Conservation (phyloP, 2,329 filamentous ascomycete species). For the Ophiognomonia clavigignenti-juglandacearum region DNA sequence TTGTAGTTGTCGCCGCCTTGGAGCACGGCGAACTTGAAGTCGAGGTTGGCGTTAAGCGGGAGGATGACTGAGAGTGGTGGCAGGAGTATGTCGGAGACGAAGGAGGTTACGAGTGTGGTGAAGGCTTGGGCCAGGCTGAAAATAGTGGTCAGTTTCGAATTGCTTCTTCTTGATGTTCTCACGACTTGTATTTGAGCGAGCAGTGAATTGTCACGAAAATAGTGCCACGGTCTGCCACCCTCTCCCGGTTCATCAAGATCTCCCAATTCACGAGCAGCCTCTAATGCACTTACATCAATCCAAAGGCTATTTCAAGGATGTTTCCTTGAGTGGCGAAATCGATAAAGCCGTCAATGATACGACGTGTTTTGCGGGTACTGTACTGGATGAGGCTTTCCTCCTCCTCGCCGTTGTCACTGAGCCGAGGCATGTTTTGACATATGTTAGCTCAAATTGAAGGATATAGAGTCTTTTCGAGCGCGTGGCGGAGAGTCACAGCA, state of each 20-base stretch:
- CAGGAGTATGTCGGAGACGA: slow-evolving; percentile 66
- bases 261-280: not conserved
- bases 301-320: slow-evolving; percentile 70
- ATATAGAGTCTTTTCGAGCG: too few relatives aligned
- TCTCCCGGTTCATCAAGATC: too few relatives aligned
- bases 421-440: slow-evolving; percentile 23
- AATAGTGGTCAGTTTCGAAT: not conserved
- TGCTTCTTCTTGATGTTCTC: too few relatives aligned
- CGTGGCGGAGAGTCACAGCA: not conserved
- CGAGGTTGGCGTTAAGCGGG: slow-evolving; percentile 65
- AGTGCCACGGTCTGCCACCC: too few relatives aligned
- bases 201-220: not conserved
- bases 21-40: slow-evolving; percentile 69
- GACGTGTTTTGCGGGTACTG: slow-evolving; percentile 41
- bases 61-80: slow-evolving; percentile 65
- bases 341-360: slow-evolving; percentile 58
- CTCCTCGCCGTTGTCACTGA: slow-evolving; percentile 23
- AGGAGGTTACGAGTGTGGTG: slow-evolving; percentile 65
- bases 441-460: not conserved
- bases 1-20: slow-evolving; percentile 50
- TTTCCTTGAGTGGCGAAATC: slow-evolving; percentile 73
- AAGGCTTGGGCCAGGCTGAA: slow-evolving; percentile 64
- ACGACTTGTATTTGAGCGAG: too few relatives aligned
- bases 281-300: slow-evolving; percentile 55
- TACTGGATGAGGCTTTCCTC: slow-evolving; percentile 41